Evolutionary conservation across 2,329 filamentous ascomycete genomes (phyloP).

Genomic region (Nigrospora sphaerica): DNA sequence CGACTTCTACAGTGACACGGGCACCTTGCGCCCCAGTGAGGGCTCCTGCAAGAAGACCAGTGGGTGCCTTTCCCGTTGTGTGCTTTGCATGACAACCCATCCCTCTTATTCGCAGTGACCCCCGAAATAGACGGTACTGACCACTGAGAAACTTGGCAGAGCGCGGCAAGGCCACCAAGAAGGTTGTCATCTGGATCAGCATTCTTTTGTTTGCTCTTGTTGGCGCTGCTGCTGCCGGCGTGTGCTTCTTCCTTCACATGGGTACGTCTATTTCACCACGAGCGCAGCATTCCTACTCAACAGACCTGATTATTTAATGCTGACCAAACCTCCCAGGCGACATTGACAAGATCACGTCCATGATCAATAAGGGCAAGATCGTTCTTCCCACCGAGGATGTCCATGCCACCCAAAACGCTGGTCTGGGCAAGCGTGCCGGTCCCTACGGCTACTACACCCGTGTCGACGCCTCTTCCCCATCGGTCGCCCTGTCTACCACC

Average conservation of each 20-base stretch:
- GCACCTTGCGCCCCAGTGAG: not conserved
- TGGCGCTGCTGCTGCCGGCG: not conserved
- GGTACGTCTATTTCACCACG: not conserved
- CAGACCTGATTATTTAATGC: not conserved
- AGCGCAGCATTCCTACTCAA: not conserved
- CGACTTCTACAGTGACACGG: not conserved
- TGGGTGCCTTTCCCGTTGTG: too few relatives aligned
- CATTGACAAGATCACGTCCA: not conserved
- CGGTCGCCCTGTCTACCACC: not conserved
- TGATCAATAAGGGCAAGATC: not conserved
- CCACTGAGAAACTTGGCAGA: too few relatives aligned
- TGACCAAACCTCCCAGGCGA: not conserved
- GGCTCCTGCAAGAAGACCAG: not conserved
- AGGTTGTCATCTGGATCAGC: too few relatives aligned
- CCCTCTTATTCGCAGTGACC: too few relatives aligned
- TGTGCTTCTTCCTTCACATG: slow-evolving; percentile 1
- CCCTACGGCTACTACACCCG: not conserved
- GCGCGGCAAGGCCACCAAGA: too few relatives aligned
- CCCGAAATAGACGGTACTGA: too few relatives aligned
- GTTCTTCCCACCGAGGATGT: not conserved
- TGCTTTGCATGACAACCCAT: too few relatives aligned
- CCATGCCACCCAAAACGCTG: not conserved
- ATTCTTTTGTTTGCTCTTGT: not conserved
- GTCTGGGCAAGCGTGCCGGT: not conserved
- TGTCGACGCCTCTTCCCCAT: not conserved